Evolutionary conservation across 164 flowering plant genomes (phyloP).

Genomic region (Pachysandra terminalis): DNA sequence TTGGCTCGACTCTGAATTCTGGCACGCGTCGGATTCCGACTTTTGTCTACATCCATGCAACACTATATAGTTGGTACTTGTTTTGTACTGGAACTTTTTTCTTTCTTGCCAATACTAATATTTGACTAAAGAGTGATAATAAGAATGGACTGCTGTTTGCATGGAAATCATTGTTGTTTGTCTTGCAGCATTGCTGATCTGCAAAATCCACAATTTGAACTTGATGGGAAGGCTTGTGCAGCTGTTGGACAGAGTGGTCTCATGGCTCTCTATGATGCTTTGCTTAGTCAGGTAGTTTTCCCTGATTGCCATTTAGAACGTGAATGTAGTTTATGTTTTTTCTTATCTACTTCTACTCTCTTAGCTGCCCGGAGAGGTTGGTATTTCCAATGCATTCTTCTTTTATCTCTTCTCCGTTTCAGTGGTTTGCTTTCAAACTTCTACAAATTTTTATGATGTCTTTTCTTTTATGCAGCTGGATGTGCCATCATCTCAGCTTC

Average conservation of each 20-base stretch:
- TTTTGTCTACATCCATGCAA: too few relatives aligned
- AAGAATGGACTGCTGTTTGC: neutral
- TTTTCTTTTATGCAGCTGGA: slow-evolving; percentile 63
- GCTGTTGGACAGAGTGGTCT: slow-evolving; percentile 97
- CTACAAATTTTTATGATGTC: neutral
- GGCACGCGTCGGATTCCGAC: too few relatives aligned
- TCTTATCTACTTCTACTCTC: neutral
- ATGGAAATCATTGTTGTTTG: neutral
- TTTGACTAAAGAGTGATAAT: neutral
- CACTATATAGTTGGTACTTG: too few relatives aligned
- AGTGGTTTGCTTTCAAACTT: neutral
- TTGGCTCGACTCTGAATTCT: too few relatives aligned
- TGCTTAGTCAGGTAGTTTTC: slow-evolving; percentile 75
- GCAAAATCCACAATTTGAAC: slow-evolving; percentile 88
- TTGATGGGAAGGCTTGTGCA: slow-evolving; percentile 98
- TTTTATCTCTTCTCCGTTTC: neutral
- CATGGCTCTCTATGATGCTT: slow-evolving; percentile 89
- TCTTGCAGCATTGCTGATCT: slow-evolving; percentile 88
- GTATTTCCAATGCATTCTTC: neutral
- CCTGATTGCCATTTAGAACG: too few relatives aligned
- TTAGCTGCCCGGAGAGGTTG: neutral
- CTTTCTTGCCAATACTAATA: too few relatives aligned
- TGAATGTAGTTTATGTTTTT: neutral
- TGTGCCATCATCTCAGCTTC: slow-evolving; percentile 82
- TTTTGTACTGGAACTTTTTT: too few relatives aligned